Evolutionary conservation across 2,329 filamentous ascomycete species (phyloP), one percentile per base, ranked within the genome.

Genomic region (Xylaria sp.): DNA sequence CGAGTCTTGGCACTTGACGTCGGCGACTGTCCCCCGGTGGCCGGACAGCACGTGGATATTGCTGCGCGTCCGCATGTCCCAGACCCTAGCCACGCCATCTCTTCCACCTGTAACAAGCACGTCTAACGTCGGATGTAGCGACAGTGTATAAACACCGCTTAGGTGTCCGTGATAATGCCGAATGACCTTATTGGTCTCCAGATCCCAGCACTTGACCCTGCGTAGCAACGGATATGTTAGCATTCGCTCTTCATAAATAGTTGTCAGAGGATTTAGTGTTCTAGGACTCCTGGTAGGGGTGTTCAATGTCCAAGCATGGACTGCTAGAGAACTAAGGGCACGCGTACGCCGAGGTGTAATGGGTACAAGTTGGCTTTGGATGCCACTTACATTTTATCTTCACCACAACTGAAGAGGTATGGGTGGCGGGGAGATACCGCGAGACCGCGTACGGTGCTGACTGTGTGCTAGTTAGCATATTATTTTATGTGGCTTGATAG

Each of bases 161-260:
- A 99, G 78, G 75, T 99, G 94, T 17, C 95, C 95, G 71, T 99
- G 94, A 72, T 97, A 99, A 74, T 97, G 92, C 38, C 93, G 85
- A 69, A 97, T 97, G 56, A 99, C 94, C 74, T 97, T 97, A 78
- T 99, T 99, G n/a, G 93, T 97, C 74, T 99, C 94, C 62, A 99
- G 77, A 76, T 99, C 94, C 94, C 94, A 99, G 76, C 94, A 99
- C 75, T 99, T 99, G 59, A 99, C 94, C 29, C 29, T 34, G 9
- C 29, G 29, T 4, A 7, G 29, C 11, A 4, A 7, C 11, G 29
- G 16, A 34, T n/a, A n/a, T n/a, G n/a, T 34, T 13, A 34, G 29
- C 16, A 34, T 7, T 34, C 16, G 29, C 29, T 13, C 29, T 7
- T 34, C 29, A 34, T 34, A 13, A 13, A 13, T 11, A 7, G 11